Conservation (phyloP, 345 rosid species). For the Brassica nigra region DNA sequence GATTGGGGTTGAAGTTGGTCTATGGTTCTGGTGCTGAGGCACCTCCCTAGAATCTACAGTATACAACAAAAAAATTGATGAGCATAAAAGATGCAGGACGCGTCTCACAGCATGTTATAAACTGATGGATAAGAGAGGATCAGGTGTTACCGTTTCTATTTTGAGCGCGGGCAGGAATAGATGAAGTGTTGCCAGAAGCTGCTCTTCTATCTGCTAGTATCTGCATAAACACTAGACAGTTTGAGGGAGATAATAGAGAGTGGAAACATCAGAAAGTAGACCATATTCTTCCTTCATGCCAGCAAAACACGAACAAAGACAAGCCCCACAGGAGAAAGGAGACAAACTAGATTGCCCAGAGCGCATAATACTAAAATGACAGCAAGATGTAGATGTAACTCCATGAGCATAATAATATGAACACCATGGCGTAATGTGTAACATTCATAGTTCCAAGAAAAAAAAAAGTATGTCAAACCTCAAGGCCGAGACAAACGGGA, state of each 20-base stretch:
- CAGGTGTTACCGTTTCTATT: conserved; percentile 45
- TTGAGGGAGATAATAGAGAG: not conserved
- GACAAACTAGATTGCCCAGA: conserved; percentile 5
- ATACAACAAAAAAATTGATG: not conserved
- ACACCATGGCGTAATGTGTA: not conserved
- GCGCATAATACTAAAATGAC: not conserved
- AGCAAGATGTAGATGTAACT: not conserved
- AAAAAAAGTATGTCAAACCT: conserved; percentile 43
- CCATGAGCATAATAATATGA: not conserved
- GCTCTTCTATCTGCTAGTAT: conserved; percentile 40
- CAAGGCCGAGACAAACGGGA: conserved; percentile 65
- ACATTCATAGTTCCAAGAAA: not conserved
- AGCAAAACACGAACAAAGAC: not conserved
- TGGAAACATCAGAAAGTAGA: conserved; percentile 8
- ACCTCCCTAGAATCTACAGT: conserved; percentile 47
- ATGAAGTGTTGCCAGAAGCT: conserved; percentile 34
- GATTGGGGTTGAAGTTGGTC: conserved; percentile 32
- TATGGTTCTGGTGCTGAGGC: conserved; percentile 46
- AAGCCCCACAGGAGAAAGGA: not conserved
- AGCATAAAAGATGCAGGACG: conserved; percentile 6
- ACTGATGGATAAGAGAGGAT: not conserved
- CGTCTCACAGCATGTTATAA: not conserved
- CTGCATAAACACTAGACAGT: conserved; percentile 24
- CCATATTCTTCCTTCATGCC: not conserved
- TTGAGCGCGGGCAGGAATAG: conserved; percentile 48